A percentile compares a stretch with the other conserved stretches of the same genome.
phyloP scores from a whole-genome alignment of 345 rosid genomes.

The Rhodamnia rubescens region DNA sequence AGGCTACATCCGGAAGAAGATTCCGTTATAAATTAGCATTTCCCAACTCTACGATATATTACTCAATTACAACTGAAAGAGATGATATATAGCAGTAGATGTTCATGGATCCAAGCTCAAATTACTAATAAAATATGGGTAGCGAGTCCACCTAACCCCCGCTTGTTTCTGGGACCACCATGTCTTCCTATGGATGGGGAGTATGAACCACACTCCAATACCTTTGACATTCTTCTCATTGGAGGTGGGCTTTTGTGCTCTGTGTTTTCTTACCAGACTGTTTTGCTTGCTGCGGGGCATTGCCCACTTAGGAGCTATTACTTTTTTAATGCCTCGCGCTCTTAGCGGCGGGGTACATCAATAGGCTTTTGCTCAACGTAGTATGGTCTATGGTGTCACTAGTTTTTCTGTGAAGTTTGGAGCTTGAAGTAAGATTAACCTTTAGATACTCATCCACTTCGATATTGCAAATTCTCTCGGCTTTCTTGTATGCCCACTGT shows the following conservation, averaged over 20 bases:
- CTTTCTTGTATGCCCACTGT: background rate
- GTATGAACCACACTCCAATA: background rate
- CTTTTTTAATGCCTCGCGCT: background rate
- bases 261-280: background rate
- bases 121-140: no score
- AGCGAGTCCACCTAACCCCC: no score
- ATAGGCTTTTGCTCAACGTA: background rate
- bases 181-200: no score
- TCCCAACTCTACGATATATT: no score
- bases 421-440: background rate
- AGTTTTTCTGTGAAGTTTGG: background rate
- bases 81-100: no score
- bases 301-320: background rate
- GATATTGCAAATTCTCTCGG: background rate
- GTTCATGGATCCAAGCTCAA: no score
- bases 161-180: no score
- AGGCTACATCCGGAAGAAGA: no score
- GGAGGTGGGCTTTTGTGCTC: slow-evolving; percentile 34
- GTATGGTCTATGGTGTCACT: background rate
- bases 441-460: background rate
- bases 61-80: no score
- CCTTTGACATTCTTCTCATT: slow-evolving; percentile 62
- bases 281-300: background rate
- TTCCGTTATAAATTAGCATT: no score
- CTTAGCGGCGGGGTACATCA: background rate